A percentile compares a stretch with the other conserved stretches of the same genome.
phyloP scores from a whole-genome alignment of 139 green algal species.

The Tetradesmus lagerheimii region DNA sequence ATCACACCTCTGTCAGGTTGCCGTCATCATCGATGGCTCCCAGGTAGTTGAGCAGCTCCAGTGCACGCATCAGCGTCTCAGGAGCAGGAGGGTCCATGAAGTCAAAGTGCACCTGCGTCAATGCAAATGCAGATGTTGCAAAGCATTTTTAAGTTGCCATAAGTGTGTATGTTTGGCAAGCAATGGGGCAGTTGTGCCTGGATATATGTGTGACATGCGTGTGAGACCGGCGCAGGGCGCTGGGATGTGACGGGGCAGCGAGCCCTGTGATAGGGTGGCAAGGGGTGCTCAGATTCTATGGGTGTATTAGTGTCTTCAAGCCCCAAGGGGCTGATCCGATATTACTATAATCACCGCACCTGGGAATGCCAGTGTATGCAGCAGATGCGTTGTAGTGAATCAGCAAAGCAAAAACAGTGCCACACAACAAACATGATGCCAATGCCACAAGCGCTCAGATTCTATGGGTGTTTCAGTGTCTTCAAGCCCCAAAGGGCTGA shows the following conservation, averaged over 20 bases:
- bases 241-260: too few relatives aligned
- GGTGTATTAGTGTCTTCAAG: slow-evolving; percentile 64
- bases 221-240: too few relatives aligned
- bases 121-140: background rate
- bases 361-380: too few relatives aligned
- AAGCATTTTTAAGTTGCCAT: background rate
- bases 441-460: slow-evolving; percentile 61
- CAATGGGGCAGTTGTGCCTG: background rate
- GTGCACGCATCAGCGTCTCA: slow-evolving; percentile 98
- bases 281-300: slow-evolving; percentile 61
- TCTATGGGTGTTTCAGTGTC: slow-evolving; percentile 77
- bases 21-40: slow-evolving; percentile 98
- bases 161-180: slow-evolving; percentile 1
- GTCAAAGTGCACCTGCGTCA: slow-evolving; percentile 97
- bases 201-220: too few relatives aligned
- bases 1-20: slow-evolving; percentile 87
- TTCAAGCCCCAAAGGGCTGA: slow-evolving; percentile 36
- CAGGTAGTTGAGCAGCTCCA: slow-evolving; percentile 99
- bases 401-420: background rate
- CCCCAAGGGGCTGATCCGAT: slow-evolving; percentile 29
- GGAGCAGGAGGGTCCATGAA: slow-evolving; percentile 99
- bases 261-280: too few relatives aligned
- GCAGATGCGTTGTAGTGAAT: too few relatives aligned
- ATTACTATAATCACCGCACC: slow-evolving; percentile 24
- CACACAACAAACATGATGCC: background rate